Conservation (phyloP, 257 asterid genomes). For the Apocynum venetum region DNA sequence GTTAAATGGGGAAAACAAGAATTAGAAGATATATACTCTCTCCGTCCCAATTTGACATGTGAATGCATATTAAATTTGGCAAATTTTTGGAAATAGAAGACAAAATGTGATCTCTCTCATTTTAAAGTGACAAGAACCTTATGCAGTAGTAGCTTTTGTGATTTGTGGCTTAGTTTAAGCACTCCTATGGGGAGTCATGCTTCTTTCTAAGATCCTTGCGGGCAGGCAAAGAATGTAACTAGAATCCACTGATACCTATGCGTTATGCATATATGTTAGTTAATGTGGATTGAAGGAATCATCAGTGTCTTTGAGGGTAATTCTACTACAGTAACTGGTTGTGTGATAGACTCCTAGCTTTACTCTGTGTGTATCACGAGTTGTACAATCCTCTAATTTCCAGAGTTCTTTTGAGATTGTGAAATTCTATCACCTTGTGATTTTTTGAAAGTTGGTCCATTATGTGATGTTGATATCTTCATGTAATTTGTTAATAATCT, state of each 20-base stretch:
- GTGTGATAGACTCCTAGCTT: neutral
- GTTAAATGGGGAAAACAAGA: too few species aligned
- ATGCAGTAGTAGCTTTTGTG: neutral
- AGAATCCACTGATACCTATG: neutral
- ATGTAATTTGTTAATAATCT: neutral
- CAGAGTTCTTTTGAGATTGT: too few species aligned
- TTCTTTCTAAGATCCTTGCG: neutral
- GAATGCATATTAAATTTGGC: neutral
- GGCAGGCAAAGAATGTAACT: neutral
- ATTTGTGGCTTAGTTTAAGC: neutral
- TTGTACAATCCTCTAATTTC: neutral
- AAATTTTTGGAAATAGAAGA: neutral
- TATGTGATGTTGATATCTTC: neutral
- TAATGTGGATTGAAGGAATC: neutral
- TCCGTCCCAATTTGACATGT: too few species aligned
- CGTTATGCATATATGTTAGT: neutral
- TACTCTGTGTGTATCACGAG: neutral
- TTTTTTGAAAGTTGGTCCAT: neutral
- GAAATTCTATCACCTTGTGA: neutral
- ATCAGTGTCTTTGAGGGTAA: too few species aligned
- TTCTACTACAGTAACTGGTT: neutral
- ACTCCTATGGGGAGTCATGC: neutral
- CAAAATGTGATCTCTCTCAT: neutral
- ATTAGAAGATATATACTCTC: neutral
- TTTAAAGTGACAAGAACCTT: neutral